Evolutionary conservation across 768 basidiomycete species (phyloP), one percentile per base, ranked within the genome.

Genomic region (Paxillus ammoniavirescens): DNA sequence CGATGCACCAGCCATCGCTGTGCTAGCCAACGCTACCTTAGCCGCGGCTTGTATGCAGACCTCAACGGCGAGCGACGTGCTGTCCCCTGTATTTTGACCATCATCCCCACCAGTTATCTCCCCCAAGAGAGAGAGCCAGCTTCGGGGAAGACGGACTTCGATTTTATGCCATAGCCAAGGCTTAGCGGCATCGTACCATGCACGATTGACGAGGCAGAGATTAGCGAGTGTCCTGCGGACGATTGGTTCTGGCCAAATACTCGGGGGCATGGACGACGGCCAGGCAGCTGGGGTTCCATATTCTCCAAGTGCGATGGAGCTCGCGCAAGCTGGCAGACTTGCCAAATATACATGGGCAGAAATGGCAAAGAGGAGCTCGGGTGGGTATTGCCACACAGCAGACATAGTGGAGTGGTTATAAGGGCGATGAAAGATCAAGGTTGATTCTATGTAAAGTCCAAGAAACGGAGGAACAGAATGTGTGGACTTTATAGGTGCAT

Each of bases 91-190:
- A 18, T 50, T 58, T n/a, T 68, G 67, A 52, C 85, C 83, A 37
- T 82, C 81, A 51, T 87, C 87, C 15, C 82, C 84, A 69, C 86
- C 89, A 1, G 86, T 79, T 31, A 94, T 82, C 61, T 90, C 21
- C 21, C 91, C 89, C 14, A 93, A 79, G 41, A 94, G 77, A 9
- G 88, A 76, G 13, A 94, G 82, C 89, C 91, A 94, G 58, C 81
- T 84, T n/a, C 84, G 81, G 9, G 91, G 91, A 5, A 93, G 80
- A 6, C 89, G 82, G 47, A 94, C 86, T 67, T 93, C 91, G 57
- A 93, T 75, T 55, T 84, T 84, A 53, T 81, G 82, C 91, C 91
- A 94, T 6, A 94, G 74, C 89, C 87, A 93, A 0, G 91, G 91
- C 60, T 86, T 87, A n/a, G 91, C 89, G 1, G 89, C 91, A 28